phyloP scores from a whole-genome alignment of 768 basidiomycete genomes.

The Suillus ampliporus region DNA sequence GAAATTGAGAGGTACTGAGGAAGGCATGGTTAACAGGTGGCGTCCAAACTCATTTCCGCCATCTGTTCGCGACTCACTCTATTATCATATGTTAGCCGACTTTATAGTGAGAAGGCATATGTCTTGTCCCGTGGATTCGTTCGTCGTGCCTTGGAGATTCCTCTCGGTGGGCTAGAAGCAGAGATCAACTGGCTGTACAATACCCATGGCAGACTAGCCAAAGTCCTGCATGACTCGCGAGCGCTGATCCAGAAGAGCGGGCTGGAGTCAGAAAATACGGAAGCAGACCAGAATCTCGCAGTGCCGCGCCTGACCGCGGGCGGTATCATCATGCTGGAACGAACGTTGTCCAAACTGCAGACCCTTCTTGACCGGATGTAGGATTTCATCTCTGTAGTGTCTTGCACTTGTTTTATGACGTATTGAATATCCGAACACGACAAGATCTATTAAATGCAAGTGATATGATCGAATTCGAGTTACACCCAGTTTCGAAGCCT shows the following conservation, averaged over 20 bases:
- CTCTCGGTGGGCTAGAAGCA: slow-evolving; percentile 68
- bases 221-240: slow-evolving; percentile 68
- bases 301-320: slow-evolving; percentile 82
- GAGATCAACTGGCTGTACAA: slow-evolving; percentile 82
- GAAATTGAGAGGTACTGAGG: slow-evolving; percentile 88
- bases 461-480: background rate
- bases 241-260: slow-evolving; percentile 74
- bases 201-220: slow-evolving; percentile 63
- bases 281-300: slow-evolving; percentile 50
- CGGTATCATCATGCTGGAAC: slow-evolving; percentile 77
- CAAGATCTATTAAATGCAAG: background rate
- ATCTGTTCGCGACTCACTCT: background rate
- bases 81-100: slow-evolving; percentile 57
- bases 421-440: background rate
- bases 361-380: slow-evolving; percentile 38
- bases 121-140: slow-evolving; percentile 90
- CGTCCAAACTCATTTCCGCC: slow-evolving; percentile 13
- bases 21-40: slow-evolving; percentile 86
- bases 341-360: slow-evolving; percentile 74
- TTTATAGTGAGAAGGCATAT: slow-evolving; percentile 94
- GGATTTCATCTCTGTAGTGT: slow-evolving; percentile 16
- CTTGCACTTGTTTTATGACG: slow-evolving; percentile 19
- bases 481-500: background rate
- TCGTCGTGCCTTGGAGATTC: slow-evolving; percentile 84
- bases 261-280: slow-evolving; percentile 32